Base-by-base conservation (phyloP, 441 rosid genomes). In the Daphne laureola region DNA sequence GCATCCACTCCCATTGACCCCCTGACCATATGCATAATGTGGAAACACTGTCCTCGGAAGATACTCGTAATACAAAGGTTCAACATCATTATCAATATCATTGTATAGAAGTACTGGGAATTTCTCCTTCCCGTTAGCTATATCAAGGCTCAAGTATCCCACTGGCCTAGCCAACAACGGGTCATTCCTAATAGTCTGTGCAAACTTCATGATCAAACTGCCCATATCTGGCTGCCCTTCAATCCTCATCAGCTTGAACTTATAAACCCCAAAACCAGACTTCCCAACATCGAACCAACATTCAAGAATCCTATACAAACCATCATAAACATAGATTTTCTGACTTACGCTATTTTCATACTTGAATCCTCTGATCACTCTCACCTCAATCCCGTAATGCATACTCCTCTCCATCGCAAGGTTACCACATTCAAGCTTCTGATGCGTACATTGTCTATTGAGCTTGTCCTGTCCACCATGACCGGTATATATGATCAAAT, bases 261-360 rank as follows among this genome's bases (percentile, higher is more conserved):
- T 92, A 43, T 72, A 89, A 66, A 92, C 97, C 51, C 96, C 97
- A 13, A 89, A 92, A 38, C 97, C 98, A 1, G 98, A 82, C 59
- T 81, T 92, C 7, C 98, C 98, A 52, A 86, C 76, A 72, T 88
- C 98, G 42, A 83, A 84, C 97, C 97, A 92, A 26, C 82, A 89
- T 47, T 89, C 90, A 57, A 52, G 71, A 70, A 92, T 86, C 78
- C 66, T 86, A 61, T 82, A 92, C 64, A 92, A 55, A 3, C 69
- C 73, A 58, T 89, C 97, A 66, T 86, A 89, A 35, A 86, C 86
- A 60, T 86, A 89, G 18, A 89, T 70, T 70, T 80, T 86, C 49
- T 62, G 73, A 2, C 77, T 73, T 17, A 74, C 58, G 18, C 71
- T 53, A 13, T 82, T 78, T 3, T 72, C 84, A 55, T 80, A 79